phyloP scores from a whole-genome alignment of 1,284 basidiomycete species.

The Pulveroboletus ridleyi region DNA sequence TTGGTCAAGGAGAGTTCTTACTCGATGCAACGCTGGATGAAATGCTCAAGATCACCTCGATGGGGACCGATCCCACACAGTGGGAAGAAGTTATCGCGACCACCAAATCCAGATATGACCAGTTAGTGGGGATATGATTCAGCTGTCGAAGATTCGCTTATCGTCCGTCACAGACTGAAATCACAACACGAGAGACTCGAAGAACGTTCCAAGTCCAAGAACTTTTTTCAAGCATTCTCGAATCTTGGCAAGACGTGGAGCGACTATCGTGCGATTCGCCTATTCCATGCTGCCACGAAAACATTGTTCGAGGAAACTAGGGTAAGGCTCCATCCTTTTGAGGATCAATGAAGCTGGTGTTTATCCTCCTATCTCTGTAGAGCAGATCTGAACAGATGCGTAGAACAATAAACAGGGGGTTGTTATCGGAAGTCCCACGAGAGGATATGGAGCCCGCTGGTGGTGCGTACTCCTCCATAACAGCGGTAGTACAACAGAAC shows the following conservation, averaged over 20 bases:
- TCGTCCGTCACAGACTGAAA: not conserved
- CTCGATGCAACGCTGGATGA: not conserved
- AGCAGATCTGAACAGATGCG: no score
- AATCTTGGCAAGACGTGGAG: not conserved
- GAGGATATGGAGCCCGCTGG: no score
- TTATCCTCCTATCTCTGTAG: no score
- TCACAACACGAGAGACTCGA: not conserved
- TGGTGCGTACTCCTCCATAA: no score
- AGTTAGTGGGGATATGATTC: not conserved
- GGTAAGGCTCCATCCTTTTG: no score
- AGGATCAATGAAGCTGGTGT: no score
- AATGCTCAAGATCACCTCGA: constrained; percentile 1
- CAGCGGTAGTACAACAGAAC: no score
- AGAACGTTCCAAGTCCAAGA: not conserved
- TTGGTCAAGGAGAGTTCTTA: not conserved
- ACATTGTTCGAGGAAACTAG: no score
- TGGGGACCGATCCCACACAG: not conserved
- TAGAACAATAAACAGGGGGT: no score
- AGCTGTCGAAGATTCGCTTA: not conserved
- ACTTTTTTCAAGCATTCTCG: not conserved
- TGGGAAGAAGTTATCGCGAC: not conserved
- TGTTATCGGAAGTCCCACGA: no score
- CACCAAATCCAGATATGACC: not conserved
- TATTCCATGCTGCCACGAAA: not conserved
- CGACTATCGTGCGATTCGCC: not conserved